Evolutionary conservation across 31 red algal genomes (phyloP).

Genomic region (Odonthalia washingtoniensis): DNA sequence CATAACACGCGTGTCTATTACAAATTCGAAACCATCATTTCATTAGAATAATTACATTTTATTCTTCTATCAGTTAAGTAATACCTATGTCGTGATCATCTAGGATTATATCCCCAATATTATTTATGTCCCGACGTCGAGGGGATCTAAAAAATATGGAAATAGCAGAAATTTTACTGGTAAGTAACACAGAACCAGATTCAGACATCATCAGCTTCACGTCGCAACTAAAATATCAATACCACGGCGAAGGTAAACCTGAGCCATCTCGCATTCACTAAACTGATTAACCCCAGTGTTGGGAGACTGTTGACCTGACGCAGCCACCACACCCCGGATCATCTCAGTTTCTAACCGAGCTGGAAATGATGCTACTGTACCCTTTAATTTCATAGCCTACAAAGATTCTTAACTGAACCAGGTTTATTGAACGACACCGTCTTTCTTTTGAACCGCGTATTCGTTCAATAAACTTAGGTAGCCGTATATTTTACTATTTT

Average conservation of each 20-base stretch:
- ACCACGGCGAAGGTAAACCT: not conserved
- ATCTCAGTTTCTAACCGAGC: not conserved
- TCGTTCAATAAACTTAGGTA: not conserved
- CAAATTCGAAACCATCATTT: too few relatives aligned
- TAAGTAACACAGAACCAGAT: not conserved
- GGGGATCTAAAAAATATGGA: not conserved
- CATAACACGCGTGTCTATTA: too few relatives aligned
- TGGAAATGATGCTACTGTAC: not conserved
- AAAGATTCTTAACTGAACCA: too few relatives aligned
- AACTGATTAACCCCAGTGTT: slow-evolving; percentile 4
- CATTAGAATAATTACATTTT: slow-evolving; percentile 3
- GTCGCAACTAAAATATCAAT: slow-evolving; percentile 13
- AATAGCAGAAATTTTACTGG: not conserved
- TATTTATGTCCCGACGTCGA: not conserved
- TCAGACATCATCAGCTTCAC: not conserved
- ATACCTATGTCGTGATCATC: not conserved
- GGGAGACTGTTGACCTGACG: not conserved
- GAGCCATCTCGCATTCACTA: not conserved
- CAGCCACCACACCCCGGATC: slow-evolving; percentile 8
- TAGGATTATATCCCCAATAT: not conserved
- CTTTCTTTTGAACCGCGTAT: not conserved
- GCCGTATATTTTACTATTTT: too few relatives aligned
- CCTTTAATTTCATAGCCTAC: too few relatives aligned
- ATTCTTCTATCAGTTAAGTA: not conserved
- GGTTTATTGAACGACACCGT: not conserved